Evolutionary conservation across 306 rosid species (phyloP).

Genomic region (Myrica gale): DNA sequence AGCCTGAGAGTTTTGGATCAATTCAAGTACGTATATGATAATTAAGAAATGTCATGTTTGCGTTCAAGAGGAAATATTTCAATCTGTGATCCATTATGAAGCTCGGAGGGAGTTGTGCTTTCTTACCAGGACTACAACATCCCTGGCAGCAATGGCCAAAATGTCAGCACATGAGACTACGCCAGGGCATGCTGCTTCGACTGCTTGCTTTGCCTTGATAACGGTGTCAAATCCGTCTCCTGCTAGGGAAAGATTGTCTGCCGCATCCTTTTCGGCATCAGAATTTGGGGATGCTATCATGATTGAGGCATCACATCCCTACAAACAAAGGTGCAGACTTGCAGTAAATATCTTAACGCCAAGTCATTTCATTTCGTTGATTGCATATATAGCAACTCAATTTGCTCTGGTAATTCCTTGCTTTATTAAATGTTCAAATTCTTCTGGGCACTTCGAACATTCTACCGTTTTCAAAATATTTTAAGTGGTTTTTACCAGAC

Average conservation of each 20-base stretch:
- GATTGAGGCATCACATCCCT: constrained; percentile 91
- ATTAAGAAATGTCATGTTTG: background rate
- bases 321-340: background rate
- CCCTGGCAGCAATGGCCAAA: constrained; percentile 75
- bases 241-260: constrained; percentile 62
- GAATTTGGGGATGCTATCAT: constrained; percentile 55
- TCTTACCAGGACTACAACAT: constrained; percentile 59
- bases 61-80: background rate
- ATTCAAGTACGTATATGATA: background rate
- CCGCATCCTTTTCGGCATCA: constrained; percentile 73
- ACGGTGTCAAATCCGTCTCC: constrained; percentile 96
- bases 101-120: background rate
- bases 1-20: constrained; percentile 30
- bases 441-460: too few relatives aligned
- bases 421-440: too few relatives aligned
- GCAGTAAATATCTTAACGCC: too few relatives aligned
- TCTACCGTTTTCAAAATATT: too few relatives aligned
- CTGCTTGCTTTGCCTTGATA: constrained; percentile 65
- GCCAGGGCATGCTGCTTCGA: constrained; percentile 67
- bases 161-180: constrained; percentile 80
- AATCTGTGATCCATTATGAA: background rate
- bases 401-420: too few relatives aligned
- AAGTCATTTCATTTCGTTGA: too few relatives aligned
- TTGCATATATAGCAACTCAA: too few relatives aligned
- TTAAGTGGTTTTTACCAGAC: too few relatives aligned